These are phyloP conservation scores for Prototheca stagnorum DNA, from an alignment of 163 green algal genomes.

Conservation along the genomic window DNA sequence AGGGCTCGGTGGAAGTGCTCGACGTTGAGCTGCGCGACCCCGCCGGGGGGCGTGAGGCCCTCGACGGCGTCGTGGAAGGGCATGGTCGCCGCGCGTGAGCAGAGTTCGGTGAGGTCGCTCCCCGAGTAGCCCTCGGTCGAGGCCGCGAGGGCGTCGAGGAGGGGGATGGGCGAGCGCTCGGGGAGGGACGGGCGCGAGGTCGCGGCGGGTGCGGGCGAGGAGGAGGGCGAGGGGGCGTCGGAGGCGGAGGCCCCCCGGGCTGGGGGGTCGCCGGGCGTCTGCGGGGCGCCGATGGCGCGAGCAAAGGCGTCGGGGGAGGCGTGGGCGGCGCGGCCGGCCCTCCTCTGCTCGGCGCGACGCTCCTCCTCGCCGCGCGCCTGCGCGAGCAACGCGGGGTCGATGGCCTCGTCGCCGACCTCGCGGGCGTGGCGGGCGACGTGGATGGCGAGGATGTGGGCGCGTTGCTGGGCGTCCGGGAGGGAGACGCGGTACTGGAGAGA, in stretches of 20 bases:
- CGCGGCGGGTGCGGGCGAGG: too few relatives aligned
- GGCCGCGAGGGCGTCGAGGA: slow-evolving; percentile 22
- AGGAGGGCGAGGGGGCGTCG: too few relatives aligned
- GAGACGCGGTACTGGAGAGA: slow-evolving; percentile 49
- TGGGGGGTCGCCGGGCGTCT: background rate
- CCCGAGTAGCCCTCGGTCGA: slow-evolving; percentile 47
- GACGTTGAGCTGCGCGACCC: too few relatives aligned
- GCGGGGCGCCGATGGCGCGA: background rate
- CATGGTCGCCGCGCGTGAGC: slow-evolving; percentile 35
- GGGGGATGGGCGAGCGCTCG: background rate
- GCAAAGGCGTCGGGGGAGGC: background rate
- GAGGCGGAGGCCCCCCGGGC: background rate
- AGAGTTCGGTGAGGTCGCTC: slow-evolving; percentile 54
- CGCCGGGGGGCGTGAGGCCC: background rate
- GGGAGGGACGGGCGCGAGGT: background rate
- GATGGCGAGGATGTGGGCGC: slow-evolving; percentile 40
- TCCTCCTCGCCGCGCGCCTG: background rate
- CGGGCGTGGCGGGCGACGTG: slow-evolving; percentile 36
- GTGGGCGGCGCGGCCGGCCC: background rate
- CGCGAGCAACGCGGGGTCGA: slow-evolving; percentile 3
- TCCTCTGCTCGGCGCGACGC: background rate
- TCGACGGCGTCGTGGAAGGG: slow-evolving; percentile 21
- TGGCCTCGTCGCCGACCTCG: slow-evolving; percentile 7
- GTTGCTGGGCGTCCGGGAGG: slow-evolving; percentile 34
- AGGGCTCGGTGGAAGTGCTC: slow-evolving; percentile 21